Percentiles rank a stretch among this genome's conserved stretches.
These are phyloP conservation scores for Steccherinum ochraceum DNA, from an alignment of 768 basidiomycete species.

Conservation along the genomic window DNA sequence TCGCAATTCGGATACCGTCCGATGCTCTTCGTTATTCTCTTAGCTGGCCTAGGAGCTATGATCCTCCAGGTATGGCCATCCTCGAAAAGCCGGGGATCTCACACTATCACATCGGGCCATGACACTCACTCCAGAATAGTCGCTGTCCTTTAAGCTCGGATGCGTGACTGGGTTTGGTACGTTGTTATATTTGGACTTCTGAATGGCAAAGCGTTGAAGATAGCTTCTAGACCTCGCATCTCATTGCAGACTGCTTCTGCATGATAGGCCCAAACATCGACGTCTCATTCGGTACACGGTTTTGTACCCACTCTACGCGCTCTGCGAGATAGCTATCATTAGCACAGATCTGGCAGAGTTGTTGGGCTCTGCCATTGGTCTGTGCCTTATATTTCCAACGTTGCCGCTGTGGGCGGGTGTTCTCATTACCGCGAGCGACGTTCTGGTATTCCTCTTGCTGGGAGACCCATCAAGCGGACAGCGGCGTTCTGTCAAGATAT, in stretches of 20 bases:
- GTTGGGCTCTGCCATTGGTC: conserved; percentile 53
- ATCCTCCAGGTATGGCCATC: conserved; percentile 58
- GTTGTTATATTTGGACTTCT: no score
- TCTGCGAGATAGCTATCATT: conserved; percentile 46
- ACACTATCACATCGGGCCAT: background rate
- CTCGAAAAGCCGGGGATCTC: background rate
- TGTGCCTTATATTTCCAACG: conserved; percentile 44
- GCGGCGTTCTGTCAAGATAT: conserved; percentile 53
- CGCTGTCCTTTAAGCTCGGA: conserved; percentile 74
- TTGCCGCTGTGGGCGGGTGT: conserved; percentile 45
- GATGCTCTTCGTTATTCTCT: conserved; percentile 78
- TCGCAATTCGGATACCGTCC: conserved; percentile 75
- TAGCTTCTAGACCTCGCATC: conserved; percentile 33
- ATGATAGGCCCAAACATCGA: conserved; percentile 35
- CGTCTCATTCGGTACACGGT: conserved; percentile 30
- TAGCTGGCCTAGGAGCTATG: conserved; percentile 78
- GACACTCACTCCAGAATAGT: conserved; percentile 33
- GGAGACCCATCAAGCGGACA: conserved; percentile 62
- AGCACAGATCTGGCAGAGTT: conserved; percentile 56
- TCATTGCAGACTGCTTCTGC: conserved; percentile 41
- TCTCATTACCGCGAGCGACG: conserved; percentile 42
- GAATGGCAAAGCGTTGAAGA: background rate
- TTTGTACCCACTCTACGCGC: conserved; percentile 40
- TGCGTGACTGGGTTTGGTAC: conserved; percentile 74
- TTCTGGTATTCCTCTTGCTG: conserved; percentile 55